Conservation (phyloP, 306 rosid species). For the Malus domestica region ASM211411v1 NC_041805.1:8937001-8937500, state of each 20-base stretch:
- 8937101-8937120: conserved; percentile 27
- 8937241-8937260: not conserved
- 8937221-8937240: not conserved
- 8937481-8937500: no score
- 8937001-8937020: conserved; percentile 14
- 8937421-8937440: no score
- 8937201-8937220: not conserved
- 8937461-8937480: no score
- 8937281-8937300: conserved; percentile 14
- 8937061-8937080: conserved; percentile 41
- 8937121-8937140: conserved; percentile 21
- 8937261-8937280: conserved; percentile 7
- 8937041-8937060: conserved; percentile 22
- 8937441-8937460: no score
- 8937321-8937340: no score
- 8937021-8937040: conserved; percentile 26
- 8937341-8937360: no score
- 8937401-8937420: no score
- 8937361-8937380: no score
- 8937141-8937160: not conserved
- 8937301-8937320: not conserved
- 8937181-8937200: not conserved
- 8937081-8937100: conserved; percentile 37
- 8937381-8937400: no score
- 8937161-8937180: conserved; percentile 1